Conservation (phyloP, 257 asterid species). For the Datura wrightii region DNA sequence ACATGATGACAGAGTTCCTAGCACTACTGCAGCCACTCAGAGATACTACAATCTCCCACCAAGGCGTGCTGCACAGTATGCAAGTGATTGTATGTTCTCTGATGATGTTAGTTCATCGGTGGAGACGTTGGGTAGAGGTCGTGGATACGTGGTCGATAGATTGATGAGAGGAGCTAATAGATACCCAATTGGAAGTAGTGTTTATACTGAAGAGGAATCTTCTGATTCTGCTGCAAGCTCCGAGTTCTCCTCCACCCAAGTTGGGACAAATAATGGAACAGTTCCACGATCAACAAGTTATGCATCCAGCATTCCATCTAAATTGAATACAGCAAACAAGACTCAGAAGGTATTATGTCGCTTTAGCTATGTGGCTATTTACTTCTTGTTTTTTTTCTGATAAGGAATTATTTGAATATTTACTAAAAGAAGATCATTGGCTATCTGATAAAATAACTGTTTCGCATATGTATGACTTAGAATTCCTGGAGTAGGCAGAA, state of each 20-base stretch:
- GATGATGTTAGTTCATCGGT: slow-evolving; percentile 52
- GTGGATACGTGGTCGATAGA: slow-evolving; percentile 40
- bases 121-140: slow-evolving; percentile 52
- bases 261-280: slow-evolving; percentile 40
- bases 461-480: not conserved
- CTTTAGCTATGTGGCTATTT: not conserved
- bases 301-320: slow-evolving; percentile 42
- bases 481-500: not conserved
- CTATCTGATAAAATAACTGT: not conserved
- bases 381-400: not conserved
- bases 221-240: slow-evolving; percentile 60
- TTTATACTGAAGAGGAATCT: slow-evolving; percentile 54
- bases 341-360: slow-evolving; percentile 40
- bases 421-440: not conserved
- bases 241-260: slow-evolving; percentile 54
- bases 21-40: slow-evolving; percentile 37
- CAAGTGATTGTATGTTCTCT: slow-evolving; percentile 49
- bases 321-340: slow-evolving; percentile 34
- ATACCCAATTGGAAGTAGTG: slow-evolving; percentile 40
- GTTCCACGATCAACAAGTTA: slow-evolving; percentile 38
- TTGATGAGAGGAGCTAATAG: slow-evolving; percentile 46
- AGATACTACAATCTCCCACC: slow-evolving; percentile 36
- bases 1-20: slow-evolving; percentile 47
- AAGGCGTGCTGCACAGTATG: slow-evolving; percentile 40
- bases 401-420: not conserved